These are phyloP conservation scores for Colletotrichum destructivum DNA, from an alignment of 2,329 filamentous ascomycete genomes.

Conservation along the genomic window DNA sequence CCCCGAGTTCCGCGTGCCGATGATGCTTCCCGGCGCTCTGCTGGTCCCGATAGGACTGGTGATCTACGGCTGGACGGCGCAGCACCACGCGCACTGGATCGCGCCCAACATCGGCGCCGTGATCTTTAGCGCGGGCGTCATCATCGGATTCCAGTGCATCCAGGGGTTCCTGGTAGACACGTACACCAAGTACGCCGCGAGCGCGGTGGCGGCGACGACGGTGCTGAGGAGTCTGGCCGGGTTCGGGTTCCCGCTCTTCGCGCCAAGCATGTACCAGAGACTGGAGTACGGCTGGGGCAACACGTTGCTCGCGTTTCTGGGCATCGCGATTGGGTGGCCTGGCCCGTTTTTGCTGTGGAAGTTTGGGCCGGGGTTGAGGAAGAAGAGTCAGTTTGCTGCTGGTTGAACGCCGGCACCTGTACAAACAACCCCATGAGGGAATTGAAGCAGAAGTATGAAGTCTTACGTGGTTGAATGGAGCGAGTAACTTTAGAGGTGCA, in stretches of 20 bases:
- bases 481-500: neutral
- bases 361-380: conserved; percentile 58
- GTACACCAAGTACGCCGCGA: conserved; percentile 63
- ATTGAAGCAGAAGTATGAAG: neutral
- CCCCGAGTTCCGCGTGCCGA: conserved; percentile 61
- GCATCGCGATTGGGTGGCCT: conserved; percentile 59
- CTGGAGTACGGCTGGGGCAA: conserved; percentile 61
- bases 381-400: conserved; percentile 40
- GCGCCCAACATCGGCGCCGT: conserved; percentile 60
- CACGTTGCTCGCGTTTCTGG: conserved; percentile 58
- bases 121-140: conserved; percentile 56
- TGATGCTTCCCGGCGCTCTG: conserved; percentile 58
- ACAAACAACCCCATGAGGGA: neutral
- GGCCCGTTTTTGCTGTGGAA: conserved; percentile 61
- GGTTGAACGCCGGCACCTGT: conserved; percentile 6
- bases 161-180: conserved; percentile 64
- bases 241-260: conserved; percentile 68
- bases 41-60: conserved; percentile 61
- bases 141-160: conserved; percentile 61
- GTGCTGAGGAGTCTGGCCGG: conserved; percentile 64
- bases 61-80: conserved; percentile 62
- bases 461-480: neutral
- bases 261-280: conserved; percentile 59
- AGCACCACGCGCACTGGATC: conserved; percentile 61
- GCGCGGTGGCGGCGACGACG: conserved; percentile 60